Conservation (phyloP, 768 basidiomycete species). For the Tulasnella calospora region DNA sequence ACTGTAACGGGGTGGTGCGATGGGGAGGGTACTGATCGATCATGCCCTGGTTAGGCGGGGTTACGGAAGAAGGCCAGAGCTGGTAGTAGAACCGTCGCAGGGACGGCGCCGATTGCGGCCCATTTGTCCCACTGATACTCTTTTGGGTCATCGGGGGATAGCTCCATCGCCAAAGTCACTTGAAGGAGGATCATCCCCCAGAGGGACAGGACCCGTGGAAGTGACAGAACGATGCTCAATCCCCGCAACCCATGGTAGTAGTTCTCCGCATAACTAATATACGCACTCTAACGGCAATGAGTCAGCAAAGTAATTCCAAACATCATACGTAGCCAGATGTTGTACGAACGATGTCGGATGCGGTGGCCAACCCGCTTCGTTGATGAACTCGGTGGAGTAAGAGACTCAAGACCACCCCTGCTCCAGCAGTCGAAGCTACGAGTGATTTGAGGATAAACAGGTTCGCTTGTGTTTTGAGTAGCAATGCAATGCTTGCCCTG, state of each 20-base stretch:
- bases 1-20: too few relatives aligned
- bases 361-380: not conserved
- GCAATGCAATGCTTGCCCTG: not conserved
- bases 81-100: not conserved
- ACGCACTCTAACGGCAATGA: not conserved
- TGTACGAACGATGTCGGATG: not conserved
- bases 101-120: not conserved
- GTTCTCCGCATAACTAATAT: conserved; percentile 10
- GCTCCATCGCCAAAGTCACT: not conserved
- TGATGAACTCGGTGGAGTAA: not conserved
- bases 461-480: not conserved
- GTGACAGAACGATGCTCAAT: not conserved
- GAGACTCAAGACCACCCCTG: not conserved
- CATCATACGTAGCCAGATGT: not conserved
- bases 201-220: not conserved
- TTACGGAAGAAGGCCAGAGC: not conserved
- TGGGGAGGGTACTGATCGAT: not conserved
- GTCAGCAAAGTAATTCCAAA: not conserved
- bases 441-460: not conserved
- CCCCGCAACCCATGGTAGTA: not conserved
- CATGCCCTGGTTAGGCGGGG: not conserved
- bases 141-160: not conserved
- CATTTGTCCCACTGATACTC: not conserved
- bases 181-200: not conserved
- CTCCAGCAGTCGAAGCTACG: not conserved